Evolutionary conservation across 345 rosid genomes (phyloP).

Genomic region (Salix brachista): DNA sequence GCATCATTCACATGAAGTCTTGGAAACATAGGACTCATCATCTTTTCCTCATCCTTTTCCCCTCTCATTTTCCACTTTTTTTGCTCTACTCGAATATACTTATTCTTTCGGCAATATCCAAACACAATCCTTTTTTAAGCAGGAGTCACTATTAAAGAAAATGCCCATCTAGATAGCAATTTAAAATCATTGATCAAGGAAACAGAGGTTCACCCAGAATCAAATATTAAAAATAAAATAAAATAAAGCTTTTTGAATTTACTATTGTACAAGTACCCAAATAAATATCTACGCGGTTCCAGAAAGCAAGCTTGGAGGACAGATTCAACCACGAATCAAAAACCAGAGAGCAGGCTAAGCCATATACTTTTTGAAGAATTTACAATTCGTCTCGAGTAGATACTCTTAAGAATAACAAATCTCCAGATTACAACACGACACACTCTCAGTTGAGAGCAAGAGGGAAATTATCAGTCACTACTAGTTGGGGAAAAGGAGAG

Average conservation of each 20-base stretch:
- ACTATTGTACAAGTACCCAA: not conserved
- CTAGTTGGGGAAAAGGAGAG: not conserved
- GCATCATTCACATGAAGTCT: slow-evolving; percentile 66
- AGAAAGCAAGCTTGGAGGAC: not conserved
- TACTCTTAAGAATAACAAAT: slow-evolving; percentile 15
- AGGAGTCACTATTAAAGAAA: not conserved
- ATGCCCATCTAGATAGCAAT: not conserved
- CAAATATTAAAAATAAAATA: too few relatives aligned
- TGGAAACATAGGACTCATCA: slow-evolving; percentile 56
- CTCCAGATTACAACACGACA: slow-evolving; percentile 16
- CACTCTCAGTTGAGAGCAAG: not conserved
- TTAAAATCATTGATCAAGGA: slow-evolving; percentile 1
- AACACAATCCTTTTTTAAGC: slow-evolving; percentile 13
- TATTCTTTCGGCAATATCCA: slow-evolving; percentile 6
- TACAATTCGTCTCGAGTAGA: not conserved
- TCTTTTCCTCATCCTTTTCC: slow-evolving; percentile 42
- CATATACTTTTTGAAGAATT: not conserved
- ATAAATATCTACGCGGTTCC: not conserved
- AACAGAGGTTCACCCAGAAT: not conserved
- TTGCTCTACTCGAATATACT: slow-evolving; percentile 10
- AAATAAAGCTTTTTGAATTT: not conserved
- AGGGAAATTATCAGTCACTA: too few relatives aligned
- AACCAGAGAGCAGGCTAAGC: not conserved
- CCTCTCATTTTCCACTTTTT: slow-evolving; percentile 32
- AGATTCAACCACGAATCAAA: slow-evolving; percentile 11